Conservation (phyloP, 1,284 basidiomycete species). For the Ustilago esculenta region DNA sequence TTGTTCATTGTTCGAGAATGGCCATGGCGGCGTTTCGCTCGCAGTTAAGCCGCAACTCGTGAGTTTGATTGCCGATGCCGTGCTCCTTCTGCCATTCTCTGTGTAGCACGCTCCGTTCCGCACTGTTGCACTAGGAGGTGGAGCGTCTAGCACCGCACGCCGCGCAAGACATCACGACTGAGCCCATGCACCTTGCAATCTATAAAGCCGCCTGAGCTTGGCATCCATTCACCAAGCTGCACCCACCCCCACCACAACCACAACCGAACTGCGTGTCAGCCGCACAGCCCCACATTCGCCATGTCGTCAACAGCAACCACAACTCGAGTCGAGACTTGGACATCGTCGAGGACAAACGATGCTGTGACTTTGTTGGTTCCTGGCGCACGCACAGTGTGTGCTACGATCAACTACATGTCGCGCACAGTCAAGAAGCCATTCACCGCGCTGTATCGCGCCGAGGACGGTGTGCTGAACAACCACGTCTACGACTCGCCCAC, state of each 20-base stretch:
- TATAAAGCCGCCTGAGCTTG: no score
- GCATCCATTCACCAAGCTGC: no score
- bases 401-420: slow-evolving; percentile 54
- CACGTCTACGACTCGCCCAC: slow-evolving; percentile 30
- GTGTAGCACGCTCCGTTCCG: no score
- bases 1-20: no score
- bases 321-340: background rate
- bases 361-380: slow-evolving; percentile 26
- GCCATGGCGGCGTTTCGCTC: background rate
- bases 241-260: no score
- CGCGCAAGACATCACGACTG: slow-evolving; percentile 3
- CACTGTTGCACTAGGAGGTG: no score
- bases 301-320: slow-evolving; percentile 39
- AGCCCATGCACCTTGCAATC: background rate
- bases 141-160: background rate
- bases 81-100: slow-evolving; percentile 2
- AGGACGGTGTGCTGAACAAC: slow-evolving; percentile 39
- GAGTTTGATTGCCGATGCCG: slow-evolving; percentile 39
- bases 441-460: slow-evolving; percentile 27
- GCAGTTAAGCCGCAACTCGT: slow-evolving; percentile 9
- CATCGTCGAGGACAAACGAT: background rate
- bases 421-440: slow-evolving; percentile 45
- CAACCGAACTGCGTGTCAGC: background rate
- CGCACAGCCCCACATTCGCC: background rate
- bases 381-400: slow-evolving; percentile 33